These are phyloP conservation scores for Myriosclerotinia curreyana DNA, from an alignment of 2,329 filamentous ascomycete species.

Conservation along the genomic window DNA sequence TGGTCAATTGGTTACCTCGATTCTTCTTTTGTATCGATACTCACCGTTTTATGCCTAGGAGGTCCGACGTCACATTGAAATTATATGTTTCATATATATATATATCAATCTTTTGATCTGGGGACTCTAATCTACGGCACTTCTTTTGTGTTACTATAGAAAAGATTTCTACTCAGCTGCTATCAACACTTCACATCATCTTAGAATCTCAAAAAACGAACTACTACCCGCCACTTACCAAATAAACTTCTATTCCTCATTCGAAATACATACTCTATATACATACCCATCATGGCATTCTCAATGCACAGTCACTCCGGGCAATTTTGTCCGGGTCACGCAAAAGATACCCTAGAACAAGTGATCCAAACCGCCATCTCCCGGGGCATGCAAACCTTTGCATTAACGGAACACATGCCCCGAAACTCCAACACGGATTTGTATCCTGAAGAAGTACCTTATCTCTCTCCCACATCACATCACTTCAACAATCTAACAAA, in stretches of 20 bases:
- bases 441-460: conserved; percentile 83
- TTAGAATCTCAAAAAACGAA: not conserved
- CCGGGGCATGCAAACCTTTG: conserved; percentile 77
- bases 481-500: conserved; percentile 28
- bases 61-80: not conserved
- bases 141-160: not conserved
- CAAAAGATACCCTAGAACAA: conserved; percentile 78
- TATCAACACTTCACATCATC: not conserved
- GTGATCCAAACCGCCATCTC: conserved; percentile 76
- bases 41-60: not conserved
- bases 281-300: conserved; percentile 70
- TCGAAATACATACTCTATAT: too few species aligned
- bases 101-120: too few species aligned
- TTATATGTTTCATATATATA: not conserved
- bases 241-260: not conserved
- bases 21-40: not conserved
- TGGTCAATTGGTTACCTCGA: conserved; percentile 2
- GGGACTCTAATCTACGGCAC: not conserved
- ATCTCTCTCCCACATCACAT: not conserved
- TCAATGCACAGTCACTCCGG: conserved; percentile 98
- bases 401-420: conserved; percentile 93
- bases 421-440: conserved; percentile 70
- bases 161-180: not conserved
- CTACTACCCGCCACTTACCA: not conserved
- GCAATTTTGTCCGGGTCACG: conserved; percentile 92